Base-by-base conservation (phyloP, 2,329 filamentous ascomycete genomes). In the Nigrospora osmanthi region DNA sequence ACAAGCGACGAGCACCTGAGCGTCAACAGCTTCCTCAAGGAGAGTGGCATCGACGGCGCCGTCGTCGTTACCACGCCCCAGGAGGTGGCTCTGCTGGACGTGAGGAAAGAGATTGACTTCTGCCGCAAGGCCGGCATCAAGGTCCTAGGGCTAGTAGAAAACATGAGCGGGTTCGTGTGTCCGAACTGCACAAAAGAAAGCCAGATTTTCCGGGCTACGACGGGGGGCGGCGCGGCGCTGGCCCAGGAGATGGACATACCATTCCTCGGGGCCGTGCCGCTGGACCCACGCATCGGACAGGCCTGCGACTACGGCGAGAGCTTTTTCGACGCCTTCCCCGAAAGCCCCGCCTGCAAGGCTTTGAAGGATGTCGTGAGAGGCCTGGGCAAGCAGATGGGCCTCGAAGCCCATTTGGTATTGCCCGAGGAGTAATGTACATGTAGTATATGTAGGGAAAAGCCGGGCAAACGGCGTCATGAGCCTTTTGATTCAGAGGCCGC, bases 121-220 rank as follows among this genome's bases (percentile, higher is more conserved):
- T 98, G 94, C 67, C 76, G 83, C 47, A 98, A 98, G 68, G 93
- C 93, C 1, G 89, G 87, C 4, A 97, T 98, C 54, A 78, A 75
- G 40, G 80, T 98, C 7, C 65, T 98, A 4, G 93, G 93, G 0
- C 72, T 98, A 35, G 93, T 95, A 14, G 93, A 98, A 72, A 98
- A 98, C 61, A 98, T 98, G 93, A 88, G 84, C 47, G 89, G 89
- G 4, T 98, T 97, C 56, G 90, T 98, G 43, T 98, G 93, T 60
- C 90, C 90, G 11, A 91, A 87, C 46, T 98, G 93, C 66, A 87
- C 81, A 44, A 82, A 89, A 53, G 72, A 81, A 61, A 84, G 76
- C 57, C 81, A 95, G 62, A 95, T 98, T 41, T 98, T 98, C 71
- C 78, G 81, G 54, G 83, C 93, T 11, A 94, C 87, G 11, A 98